These are phyloP conservation scores for Hypoxylon lienhwacheense DNA, from an alignment of 495 filamentous ascomycete genomes.

Conservation along the genomic window DNA sequence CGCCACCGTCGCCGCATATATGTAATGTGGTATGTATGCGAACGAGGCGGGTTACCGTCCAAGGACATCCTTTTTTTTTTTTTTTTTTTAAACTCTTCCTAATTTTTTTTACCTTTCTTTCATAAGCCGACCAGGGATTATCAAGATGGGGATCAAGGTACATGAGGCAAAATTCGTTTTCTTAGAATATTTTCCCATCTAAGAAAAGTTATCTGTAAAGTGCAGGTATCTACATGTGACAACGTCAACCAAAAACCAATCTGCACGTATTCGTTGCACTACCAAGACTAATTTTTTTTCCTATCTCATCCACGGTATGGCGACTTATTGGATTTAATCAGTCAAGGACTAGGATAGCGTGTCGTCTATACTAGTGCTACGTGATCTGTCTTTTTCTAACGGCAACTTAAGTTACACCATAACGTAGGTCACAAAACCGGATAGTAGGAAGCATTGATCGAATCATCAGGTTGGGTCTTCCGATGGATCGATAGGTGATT, in stretches of 20 bases:
- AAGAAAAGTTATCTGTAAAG: neutral
- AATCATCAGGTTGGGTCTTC: slow-evolving; percentile 7
- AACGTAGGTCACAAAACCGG: neutral
- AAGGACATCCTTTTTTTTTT: neutral
- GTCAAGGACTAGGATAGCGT: slow-evolving; percentile 5
- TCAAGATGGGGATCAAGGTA: neutral
- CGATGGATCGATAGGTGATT: slow-evolving; percentile 2
- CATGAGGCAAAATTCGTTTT: neutral
- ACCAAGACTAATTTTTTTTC: too few species aligned
- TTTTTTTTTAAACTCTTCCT: too few species aligned
- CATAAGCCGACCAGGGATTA: neutral
- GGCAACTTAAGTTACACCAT: slow-evolving; percentile 2
- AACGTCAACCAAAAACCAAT: neutral
- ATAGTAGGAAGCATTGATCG: slow-evolving; percentile 1
- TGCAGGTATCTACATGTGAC: neutral
- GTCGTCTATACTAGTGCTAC: slow-evolving; percentile 15
- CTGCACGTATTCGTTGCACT: too few species aligned
- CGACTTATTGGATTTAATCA: too few species aligned
- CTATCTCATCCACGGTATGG: too few species aligned
- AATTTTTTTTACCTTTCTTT: neutral
- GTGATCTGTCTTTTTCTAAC: slow-evolving; percentile 21
- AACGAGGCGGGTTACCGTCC: slow-evolving; percentile 15
- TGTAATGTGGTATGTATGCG: neutral
- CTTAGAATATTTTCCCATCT: neutral
- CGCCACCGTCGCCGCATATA: slow-evolving; percentile 1